A percentile compares a stretch with the other conserved stretches of the same genome.
phyloP scores from a whole-genome alignment of 768 basidiomycete species.

The Lactifluus rugatus region DNA sequence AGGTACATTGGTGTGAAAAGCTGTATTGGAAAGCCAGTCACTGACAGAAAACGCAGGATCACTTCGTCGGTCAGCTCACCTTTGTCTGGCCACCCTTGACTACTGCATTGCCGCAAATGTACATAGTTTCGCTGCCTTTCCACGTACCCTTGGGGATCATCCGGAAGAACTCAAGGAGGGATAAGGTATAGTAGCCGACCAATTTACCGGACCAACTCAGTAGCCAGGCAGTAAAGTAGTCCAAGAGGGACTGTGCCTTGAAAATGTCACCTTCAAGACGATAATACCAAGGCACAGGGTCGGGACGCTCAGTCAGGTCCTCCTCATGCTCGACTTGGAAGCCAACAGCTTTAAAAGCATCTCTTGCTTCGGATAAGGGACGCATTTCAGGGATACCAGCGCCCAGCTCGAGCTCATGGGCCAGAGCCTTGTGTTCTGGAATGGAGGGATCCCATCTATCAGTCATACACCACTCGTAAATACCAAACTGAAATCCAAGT shows the following conservation, averaged over 20 bases:
- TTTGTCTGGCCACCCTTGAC: conserved; percentile 82
- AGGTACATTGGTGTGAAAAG: conserved; percentile 86
- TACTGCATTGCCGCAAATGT: conserved; percentile 64
- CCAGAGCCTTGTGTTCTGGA: conserved; percentile 81
- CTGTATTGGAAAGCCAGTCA: conserved; percentile 31
- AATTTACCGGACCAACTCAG: conserved; percentile 83
- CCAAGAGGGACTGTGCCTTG: conserved; percentile 93
- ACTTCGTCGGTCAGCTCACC: conserved; percentile 33
- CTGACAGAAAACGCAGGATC: not conserved
- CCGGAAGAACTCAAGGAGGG: conserved; percentile 66
- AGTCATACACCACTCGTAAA: conserved; percentile 99
- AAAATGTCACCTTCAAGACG: conserved; percentile 87
- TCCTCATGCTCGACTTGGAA: conserved; percentile 47
- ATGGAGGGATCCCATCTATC: conserved; percentile 82
- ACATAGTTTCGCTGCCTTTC: conserved; percentile 82
- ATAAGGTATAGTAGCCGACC: conserved; percentile 72
- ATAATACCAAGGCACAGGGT: conserved; percentile 86
- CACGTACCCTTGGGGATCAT: conserved; percentile 90
- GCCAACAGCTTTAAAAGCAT: conserved; percentile 79
- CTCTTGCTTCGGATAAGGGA: conserved; percentile 51
- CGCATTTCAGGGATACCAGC: conserved; percentile 99
- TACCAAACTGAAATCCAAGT: conserved; percentile 59
- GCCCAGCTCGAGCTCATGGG: conserved; percentile 87
- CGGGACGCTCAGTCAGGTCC: conserved; percentile 52
- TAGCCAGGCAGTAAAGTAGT: conserved; percentile 79